Conservation (phyloP, 768 basidiomycete genomes). For the Podaxis pistillaris region DNA sequence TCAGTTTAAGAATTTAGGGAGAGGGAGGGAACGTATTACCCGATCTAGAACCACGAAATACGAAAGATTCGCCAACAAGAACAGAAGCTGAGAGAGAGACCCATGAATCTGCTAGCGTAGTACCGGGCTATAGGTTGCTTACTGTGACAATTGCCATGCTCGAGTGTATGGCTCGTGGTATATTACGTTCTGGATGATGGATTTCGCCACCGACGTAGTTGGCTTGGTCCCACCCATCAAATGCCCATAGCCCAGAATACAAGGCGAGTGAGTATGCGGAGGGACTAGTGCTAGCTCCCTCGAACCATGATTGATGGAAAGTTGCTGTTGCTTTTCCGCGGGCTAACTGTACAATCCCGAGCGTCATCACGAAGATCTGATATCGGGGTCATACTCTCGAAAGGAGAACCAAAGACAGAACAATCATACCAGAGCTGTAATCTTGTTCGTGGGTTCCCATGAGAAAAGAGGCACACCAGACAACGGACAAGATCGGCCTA, state of each 20-base stretch:
- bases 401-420: background rate
- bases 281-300: conserved; percentile 71
- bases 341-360: conserved; percentile 77
- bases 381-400: conserved; percentile 3
- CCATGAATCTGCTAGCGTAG: background rate
- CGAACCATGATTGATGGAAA: conserved; percentile 66
- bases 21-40: conserved; percentile 30
- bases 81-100: conserved; percentile 53
- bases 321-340: conserved; percentile 71
- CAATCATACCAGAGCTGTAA: conserved; percentile 60
- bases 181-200: conserved; percentile 75
- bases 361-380: conserved; percentile 67
- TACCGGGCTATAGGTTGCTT: conserved; percentile 23
- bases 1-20: conserved; percentile 8
- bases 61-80: conserved; percentile 79
- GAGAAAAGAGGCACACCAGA: conserved; percentile 4
- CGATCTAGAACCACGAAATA: conserved; percentile 95
- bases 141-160: conserved; percentile 86
- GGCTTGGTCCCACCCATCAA: conserved; percentile 94
- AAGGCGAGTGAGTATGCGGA: conserved; percentile 90
- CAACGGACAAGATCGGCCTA: conserved; percentile 25
- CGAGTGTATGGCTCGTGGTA: conserved; percentile 86
- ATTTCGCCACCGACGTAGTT: conserved; percentile 94
- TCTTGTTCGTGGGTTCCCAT: conserved; percentile 31
- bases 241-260: conserved; percentile 94